Base-by-base conservation (phyloP, 1,284 basidiomycete species). In the Cutaneotrichosporon cavernicola region DNA sequence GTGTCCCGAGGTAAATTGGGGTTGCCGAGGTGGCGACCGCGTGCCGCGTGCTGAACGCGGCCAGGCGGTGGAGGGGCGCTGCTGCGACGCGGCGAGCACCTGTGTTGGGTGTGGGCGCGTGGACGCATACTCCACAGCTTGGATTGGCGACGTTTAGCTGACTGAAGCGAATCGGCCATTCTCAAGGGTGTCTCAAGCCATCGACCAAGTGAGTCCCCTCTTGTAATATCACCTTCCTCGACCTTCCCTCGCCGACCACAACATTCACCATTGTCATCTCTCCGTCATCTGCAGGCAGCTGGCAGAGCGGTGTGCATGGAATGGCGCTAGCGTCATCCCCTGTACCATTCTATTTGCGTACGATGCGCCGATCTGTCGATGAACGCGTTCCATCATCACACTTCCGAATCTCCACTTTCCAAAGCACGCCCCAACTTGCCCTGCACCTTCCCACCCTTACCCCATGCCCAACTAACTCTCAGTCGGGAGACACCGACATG, bases 401-500 rank as follows among this genome's bases (percentile, higher is more conserved):
- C 34, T 36, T 13, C 1, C 34, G 34, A 36, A 8, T 36, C 34
- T 1, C 7, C 11, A 36, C 34, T 13, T 13, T 36, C 34, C 34
- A 13, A 36, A 9, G 7, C 34, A 36, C 34, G 7, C 34, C 34
- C 34, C 49, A 22, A 8, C 49, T 10, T 11, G 26, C 49, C 49
- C 26, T 51, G 21, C 49, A 22, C 26, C 30, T 51, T 22, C 47
- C 47, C 21, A 16, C n/a, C 46, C 49, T 10, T 30, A 4, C 9
- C 9, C 31, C 51, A 16, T 14, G 5, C 31, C 13, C 18, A 31
- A 50, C 56, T 51, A 13, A 61, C 34, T 10, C 26, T 3, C 63
- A 77, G 76, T 78, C 34, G 77, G 77, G 0, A 53, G 58, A 49
- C 69, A 76, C 64, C 77, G 73, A 56, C 73, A 79, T 60, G 50